Percentiles rank a stretch among this genome's conserved stretches.
Conservation (phyloP, 352 stramenopile species). For the Phytophthora litchii region DNA sequence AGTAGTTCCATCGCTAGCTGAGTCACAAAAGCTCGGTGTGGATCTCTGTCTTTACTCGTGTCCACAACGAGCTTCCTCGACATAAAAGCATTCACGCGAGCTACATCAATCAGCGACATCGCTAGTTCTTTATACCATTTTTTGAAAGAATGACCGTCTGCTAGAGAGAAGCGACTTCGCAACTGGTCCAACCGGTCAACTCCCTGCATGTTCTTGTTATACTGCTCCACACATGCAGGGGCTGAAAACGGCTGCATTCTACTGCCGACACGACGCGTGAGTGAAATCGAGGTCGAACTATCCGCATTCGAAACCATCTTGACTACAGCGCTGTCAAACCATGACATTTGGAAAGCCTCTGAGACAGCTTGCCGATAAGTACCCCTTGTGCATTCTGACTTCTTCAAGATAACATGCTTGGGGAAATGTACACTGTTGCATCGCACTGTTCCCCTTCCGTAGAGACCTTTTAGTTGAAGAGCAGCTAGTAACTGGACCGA, state of each 20-base stretch:
- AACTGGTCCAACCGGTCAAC: constrained; percentile 33
- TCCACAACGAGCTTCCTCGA: constrained; percentile 10
- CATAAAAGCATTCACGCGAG: constrained; percentile 30
- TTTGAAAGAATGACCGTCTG: constrained; percentile 30
- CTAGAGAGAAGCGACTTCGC: constrained; percentile 24
- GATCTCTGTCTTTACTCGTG: constrained; percentile 12
- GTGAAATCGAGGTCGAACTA: background rate
- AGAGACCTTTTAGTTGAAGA: constrained; percentile 10
- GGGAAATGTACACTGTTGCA: constrained; percentile 29
- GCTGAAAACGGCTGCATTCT: constrained; percentile 11
- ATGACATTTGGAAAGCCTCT: constrained; percentile 1
- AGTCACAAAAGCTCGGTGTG: constrained; percentile 21
- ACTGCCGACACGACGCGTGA: constrained; percentile 3
- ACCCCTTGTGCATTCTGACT: constrained; percentile 3
- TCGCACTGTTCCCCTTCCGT: constrained; percentile 25
- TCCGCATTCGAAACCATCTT: background rate
- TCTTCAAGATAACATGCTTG: constrained; percentile 23
- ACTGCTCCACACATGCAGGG: constrained; percentile 27
- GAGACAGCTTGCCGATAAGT: constrained; percentile 24
- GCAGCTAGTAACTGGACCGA: constrained; percentile 26
- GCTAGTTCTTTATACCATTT: constrained; percentile 43
- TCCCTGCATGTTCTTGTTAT: constrained; percentile 42
- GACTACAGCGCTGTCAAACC: constrained; percentile 23
- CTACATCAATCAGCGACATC: constrained; percentile 30
- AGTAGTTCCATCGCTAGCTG: constrained; percentile 25